phyloP scores from a whole-genome alignment of 768 basidiomycete species.

The Mycena galopus region DNA sequence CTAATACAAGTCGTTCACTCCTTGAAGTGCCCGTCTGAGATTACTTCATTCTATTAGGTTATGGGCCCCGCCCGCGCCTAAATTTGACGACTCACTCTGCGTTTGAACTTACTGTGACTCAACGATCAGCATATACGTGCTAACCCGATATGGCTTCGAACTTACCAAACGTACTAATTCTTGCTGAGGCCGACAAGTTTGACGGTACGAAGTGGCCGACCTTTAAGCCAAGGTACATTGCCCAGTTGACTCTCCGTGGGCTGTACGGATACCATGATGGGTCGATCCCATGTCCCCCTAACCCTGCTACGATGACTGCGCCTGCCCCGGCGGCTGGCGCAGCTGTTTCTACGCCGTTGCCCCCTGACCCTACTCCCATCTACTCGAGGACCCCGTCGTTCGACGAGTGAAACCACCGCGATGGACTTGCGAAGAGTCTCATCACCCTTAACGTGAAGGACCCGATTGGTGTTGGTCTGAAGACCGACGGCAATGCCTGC shows the following conservation, averaged over 20 bases:
- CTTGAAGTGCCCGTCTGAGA: too few relatives aligned
- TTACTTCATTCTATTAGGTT: background rate
- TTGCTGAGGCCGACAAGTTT: constrained; percentile 17
- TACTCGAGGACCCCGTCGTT: constrained; percentile 29
- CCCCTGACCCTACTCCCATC: too few relatives aligned
- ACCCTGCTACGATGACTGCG: background rate
- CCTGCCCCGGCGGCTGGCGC: background rate
- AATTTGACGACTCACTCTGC: too few relatives aligned
- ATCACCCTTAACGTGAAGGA: constrained; percentile 43
- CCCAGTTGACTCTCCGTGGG: constrained; percentile 6
- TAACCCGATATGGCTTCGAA: background rate
- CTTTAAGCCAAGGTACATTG: constrained; percentile 5
- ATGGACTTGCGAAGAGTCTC: constrained; percentile 31
- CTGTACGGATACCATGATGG: constrained; percentile 15
- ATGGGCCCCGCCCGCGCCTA: too few relatives aligned
- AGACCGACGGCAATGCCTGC: constrained; percentile 37
- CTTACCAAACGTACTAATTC: background rate
- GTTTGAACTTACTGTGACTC: background rate
- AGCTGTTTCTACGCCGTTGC: background rate
- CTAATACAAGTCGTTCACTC: too few relatives aligned
- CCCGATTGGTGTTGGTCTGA: constrained; percentile 39
- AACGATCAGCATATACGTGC: background rate
- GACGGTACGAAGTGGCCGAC: background rate
- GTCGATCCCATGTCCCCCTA: background rate
- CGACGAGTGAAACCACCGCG: constrained; percentile 38